phyloP scores from a whole-genome alignment of 176 grass and related monocot species.

The Sorghum bicolor region DNA sequence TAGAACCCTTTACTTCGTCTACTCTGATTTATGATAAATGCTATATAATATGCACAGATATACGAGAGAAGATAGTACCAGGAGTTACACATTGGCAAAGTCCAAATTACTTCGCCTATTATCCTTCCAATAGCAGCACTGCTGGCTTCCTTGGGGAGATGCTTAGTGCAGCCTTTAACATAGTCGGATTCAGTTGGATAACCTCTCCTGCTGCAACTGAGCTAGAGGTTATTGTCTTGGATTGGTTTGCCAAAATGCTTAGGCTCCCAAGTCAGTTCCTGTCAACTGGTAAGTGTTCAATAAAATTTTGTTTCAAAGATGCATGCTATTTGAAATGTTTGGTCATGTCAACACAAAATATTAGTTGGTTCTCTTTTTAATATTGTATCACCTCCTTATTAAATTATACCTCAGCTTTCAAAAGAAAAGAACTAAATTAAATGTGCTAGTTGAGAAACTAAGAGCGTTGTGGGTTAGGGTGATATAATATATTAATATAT shows the following conservation, averaged over 20 bases:
- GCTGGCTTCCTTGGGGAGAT: constrained; percentile 85
- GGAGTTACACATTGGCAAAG: constrained; percentile 84
- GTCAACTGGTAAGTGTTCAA: constrained; percentile 43
- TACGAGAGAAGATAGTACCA: constrained; percentile 55
- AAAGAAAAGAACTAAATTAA: neutral
- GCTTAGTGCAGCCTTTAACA: constrained; percentile 63
- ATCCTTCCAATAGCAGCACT: constrained; percentile 65
- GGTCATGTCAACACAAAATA: constrained; percentile 9
- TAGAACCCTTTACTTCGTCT: neutral
- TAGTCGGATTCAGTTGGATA: constrained; percentile 84
- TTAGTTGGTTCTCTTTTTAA: constrained; percentile 3
- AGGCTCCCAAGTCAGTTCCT: constrained; percentile 51
- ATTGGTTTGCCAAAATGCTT: constrained; percentile 72
- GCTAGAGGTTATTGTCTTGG: constrained; percentile 70
- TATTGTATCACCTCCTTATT: neutral
- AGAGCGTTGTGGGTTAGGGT: neutral
- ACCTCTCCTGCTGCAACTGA: constrained; percentile 78
- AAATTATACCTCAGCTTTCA: neutral
- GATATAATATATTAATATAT: neutral
- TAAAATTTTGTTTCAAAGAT: neutral
- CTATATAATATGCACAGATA: constrained; percentile 32
- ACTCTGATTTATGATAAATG: constrained; percentile 6
- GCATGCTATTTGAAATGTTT: neutral
- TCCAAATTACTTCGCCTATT: constrained; percentile 67
- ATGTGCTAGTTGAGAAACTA: neutral